Percentiles rank a stretch among this genome's conserved stretches.
Conservation (phyloP, 1,284 basidiomycete species). For the Mycosarcoma mackinlayi region DNA sequence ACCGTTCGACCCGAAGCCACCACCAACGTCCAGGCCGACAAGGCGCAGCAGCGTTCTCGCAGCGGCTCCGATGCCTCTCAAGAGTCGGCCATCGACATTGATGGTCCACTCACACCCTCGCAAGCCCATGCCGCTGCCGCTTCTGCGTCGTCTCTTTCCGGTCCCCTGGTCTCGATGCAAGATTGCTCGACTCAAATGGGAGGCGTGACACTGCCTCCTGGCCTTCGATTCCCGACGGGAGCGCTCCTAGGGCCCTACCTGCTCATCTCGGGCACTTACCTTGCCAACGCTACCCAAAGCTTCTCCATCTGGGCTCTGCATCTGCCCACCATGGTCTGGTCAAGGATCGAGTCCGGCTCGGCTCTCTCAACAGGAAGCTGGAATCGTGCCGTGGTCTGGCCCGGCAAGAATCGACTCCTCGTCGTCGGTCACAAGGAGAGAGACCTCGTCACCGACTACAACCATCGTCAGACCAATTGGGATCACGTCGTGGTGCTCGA, state of each 20-base stretch:
- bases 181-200: constrained; percentile 55
- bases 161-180: constrained; percentile 37
- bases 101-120: constrained; percentile 29
- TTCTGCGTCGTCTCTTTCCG: constrained; percentile 4
- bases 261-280: constrained; percentile 63
- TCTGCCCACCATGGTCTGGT: constrained; percentile 61
- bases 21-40: not conserved
- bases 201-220: constrained; percentile 60
- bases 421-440: constrained; percentile 61
- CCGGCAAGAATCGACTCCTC: constrained; percentile 53
- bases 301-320: constrained; percentile 64
- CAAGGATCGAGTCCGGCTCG: constrained; percentile 58
- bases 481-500: constrained; percentile 62
- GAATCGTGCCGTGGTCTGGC: constrained; percentile 61
- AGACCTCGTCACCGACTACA: constrained; percentile 64
- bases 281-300: constrained; percentile 64
- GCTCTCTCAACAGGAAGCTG: constrained; percentile 57
- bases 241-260: constrained; percentile 56
- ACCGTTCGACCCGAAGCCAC: constrained; percentile 16
- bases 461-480: constrained; percentile 65
- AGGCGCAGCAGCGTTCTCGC: constrained; percentile 17
- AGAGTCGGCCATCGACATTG: constrained; percentile 41
- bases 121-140: constrained; percentile 13
- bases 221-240: constrained; percentile 63
- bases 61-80: constrained; percentile 35